phyloP scores from a whole-genome alignment of 306 rosid species.

The Oemleria cerasiformis region DNA sequence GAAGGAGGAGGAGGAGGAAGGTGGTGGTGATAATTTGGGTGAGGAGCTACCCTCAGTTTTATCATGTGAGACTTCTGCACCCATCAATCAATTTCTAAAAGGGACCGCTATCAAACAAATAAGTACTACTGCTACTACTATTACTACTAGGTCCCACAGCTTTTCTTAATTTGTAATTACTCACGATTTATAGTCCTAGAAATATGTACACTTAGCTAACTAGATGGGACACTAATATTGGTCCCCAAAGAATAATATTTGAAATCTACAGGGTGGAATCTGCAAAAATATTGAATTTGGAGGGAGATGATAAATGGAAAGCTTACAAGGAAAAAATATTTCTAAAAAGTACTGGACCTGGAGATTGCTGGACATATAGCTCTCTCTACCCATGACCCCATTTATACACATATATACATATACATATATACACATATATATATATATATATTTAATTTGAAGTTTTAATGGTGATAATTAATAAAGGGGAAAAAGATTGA shows the following conservation, averaged over 20 bases:
- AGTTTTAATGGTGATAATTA: neutral
- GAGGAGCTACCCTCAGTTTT: conserved; percentile 12
- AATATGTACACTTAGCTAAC: neutral
- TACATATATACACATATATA: neutral
- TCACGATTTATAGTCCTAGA: neutral
- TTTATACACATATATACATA: neutral
- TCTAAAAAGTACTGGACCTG: neutral
- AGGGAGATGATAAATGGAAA: neutral
- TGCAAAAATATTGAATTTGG: neutral
- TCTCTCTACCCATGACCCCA: neutral
- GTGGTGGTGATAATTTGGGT: neutral
- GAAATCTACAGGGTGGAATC: neutral
- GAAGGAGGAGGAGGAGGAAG: too few species aligned
- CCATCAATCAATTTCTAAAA: conserved; percentile 27
- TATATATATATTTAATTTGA: neutral
- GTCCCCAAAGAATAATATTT: neutral
- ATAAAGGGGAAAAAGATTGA: neutral
- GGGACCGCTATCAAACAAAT: conserved; percentile 31
- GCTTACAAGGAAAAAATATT: neutral
- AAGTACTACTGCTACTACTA: neutral
- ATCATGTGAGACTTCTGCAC: conserved; percentile 20
- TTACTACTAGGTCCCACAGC: neutral
- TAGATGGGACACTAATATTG: neutral
- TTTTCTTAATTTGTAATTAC: neutral
- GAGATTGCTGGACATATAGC: neutral